Conservation (phyloP, 352 stramenopile species). For the Phytophthora tentaculata region DNA sequence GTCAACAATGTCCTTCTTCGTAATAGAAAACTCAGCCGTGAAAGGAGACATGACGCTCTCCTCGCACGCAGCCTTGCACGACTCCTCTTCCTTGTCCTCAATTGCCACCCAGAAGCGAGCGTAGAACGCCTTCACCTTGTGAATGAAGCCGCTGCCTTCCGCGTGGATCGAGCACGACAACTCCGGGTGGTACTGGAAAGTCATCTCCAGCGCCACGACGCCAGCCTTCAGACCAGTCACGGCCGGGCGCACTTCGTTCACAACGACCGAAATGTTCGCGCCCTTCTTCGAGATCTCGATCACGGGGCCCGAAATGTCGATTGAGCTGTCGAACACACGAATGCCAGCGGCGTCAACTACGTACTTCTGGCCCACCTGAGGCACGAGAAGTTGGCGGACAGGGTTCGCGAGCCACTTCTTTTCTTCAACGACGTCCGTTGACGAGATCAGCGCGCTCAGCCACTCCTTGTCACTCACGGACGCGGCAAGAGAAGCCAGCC, state of each 20-base stretch:
- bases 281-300: constrained; percentile 55
- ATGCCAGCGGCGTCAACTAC: constrained; percentile 40
- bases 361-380: constrained; percentile 57
- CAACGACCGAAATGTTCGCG: constrained; percentile 45
- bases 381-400: constrained; percentile 55
- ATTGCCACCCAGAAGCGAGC: constrained; percentile 78
- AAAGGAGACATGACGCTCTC: constrained; percentile 69
- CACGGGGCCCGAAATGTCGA: constrained; percentile 45
- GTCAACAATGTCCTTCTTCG: constrained; percentile 54
- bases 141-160: constrained; percentile 45
- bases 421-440: constrained; percentile 46
- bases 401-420: constrained; percentile 81
- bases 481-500: constrained; percentile 46
- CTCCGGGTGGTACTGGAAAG: constrained; percentile 58
- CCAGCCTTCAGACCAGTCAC: constrained; percentile 51
- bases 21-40: constrained; percentile 66
- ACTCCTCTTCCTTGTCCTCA: constrained; percentile 60
- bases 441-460: constrained; percentile 61
- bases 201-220: constrained; percentile 61
- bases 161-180: constrained; percentile 60
- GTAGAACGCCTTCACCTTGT: constrained; percentile 81
- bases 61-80: constrained; percentile 62
- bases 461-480: constrained; percentile 54
- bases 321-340: constrained; percentile 49
- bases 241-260: constrained; percentile 66